Conservation (phyloP, 805 yeast genomes). For the Ogataea paradorogensis region DNA sequence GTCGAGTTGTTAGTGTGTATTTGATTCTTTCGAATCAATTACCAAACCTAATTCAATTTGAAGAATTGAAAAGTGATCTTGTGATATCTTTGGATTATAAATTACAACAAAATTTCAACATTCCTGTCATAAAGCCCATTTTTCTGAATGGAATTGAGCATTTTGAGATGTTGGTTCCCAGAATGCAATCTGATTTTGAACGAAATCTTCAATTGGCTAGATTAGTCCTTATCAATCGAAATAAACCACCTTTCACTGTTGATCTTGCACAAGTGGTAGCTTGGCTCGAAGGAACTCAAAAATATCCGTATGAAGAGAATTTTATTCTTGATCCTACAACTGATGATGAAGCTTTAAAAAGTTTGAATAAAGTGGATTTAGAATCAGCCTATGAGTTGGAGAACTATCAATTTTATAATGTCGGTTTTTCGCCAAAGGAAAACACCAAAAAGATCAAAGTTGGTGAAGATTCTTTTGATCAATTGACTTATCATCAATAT, state of each 20-base stretch:
- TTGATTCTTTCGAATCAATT: conserved; percentile 47
- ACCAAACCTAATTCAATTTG: conserved; percentile 32
- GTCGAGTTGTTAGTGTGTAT: conserved; percentile 34
- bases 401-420: conserved; percentile 18
- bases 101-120: conserved; percentile 17
- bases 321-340: conserved; percentile 13
- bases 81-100: conserved; percentile 50
- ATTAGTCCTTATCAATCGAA: conserved; percentile 21
- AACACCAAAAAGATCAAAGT: conserved; percentile 26
- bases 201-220: conserved; percentile 18
- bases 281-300: conserved; percentile 27
- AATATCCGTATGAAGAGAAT: conserved; percentile 20
- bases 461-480: neutral
- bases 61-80: conserved; percentile 38
- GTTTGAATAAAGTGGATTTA: conserved; percentile 20
- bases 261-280: conserved; percentile 20
- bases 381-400: conserved; percentile 12
- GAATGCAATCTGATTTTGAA: conserved; percentile 8
- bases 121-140: conserved; percentile 47
- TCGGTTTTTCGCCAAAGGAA: conserved; percentile 12
- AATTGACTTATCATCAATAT: conserved; percentile 24
- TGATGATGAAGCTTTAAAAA: conserved; percentile 15
- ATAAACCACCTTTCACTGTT: conserved; percentile 16
- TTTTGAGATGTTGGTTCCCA: conserved; percentile 23
- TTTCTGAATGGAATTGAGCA: conserved; percentile 47